A percentile compares a stretch with the other conserved stretches of the same genome.
Conservation (phyloP, 441 rosid genomes). For the Pelargonium citronellum region DNA sequence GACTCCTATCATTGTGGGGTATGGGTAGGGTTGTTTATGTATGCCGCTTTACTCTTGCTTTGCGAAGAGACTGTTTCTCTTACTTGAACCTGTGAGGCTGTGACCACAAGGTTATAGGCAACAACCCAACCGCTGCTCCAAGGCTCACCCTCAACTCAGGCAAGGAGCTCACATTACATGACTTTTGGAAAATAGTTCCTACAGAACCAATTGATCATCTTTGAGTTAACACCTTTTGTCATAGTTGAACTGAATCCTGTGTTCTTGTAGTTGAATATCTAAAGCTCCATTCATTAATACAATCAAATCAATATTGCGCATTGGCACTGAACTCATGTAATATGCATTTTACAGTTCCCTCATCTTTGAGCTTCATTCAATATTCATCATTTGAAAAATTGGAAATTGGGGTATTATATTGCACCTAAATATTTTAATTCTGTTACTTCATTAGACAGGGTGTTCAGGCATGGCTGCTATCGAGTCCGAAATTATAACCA, state of each 20-base stretch:
- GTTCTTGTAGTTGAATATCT: not conserved
- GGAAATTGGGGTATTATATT: not conserved
- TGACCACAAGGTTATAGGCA: not conserved
- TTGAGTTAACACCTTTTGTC: not conserved
- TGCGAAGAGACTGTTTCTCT: not conserved
- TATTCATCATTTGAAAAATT: not conserved
- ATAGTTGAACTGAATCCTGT: not conserved
- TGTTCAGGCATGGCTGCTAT: slow-evolving; percentile 19
- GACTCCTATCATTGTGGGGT: no score
- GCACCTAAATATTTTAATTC: slow-evolving; percentile 18
- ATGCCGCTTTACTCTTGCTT: no score
- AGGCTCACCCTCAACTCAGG: not conserved
- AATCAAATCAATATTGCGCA: not conserved
- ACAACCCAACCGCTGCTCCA: no score
- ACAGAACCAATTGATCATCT: no score
- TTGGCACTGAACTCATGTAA: not conserved
- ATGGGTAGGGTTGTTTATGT: no score
- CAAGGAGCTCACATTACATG: not conserved
- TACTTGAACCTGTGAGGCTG: not conserved
- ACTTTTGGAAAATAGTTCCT: not conserved
- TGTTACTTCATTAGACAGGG: not conserved
- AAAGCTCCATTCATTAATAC: not conserved
- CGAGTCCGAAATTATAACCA: slow-evolving; percentile 18
- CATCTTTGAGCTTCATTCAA: not conserved
- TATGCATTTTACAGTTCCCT: not conserved